Evolutionary conservation across 768 basidiomycete genomes (phyloP), one percentile per base, ranked within the genome.

Genomic region (Trametes cubensis): DNA sequence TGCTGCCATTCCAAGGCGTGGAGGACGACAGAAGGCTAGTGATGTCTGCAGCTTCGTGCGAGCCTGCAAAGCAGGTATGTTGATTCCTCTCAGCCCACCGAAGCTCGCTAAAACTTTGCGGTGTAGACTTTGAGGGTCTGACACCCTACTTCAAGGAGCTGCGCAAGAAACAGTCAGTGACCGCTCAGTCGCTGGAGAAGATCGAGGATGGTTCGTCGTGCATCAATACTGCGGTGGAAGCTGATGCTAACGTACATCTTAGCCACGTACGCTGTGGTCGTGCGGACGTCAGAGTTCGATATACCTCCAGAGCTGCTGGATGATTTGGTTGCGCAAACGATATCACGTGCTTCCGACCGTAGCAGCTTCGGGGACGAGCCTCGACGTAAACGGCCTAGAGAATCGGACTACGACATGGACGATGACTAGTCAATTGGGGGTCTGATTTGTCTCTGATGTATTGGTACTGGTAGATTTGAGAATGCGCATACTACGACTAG

Each of bases 81-180:
- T 67, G 21, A 38, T 34, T 11, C 8, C 25, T 15, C 25, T 28
- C 25, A 11, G 25, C 15, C 17, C 48, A 2, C 21, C 41, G 14
- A 6, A 10, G 21, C 15, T 41, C 18, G 42, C 54, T 28, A 6
- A n/a, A 15, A 1, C 26, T 7, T 28, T 34, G 34, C 26, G 26
- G 6, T 34, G 4, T 42, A 89, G 95, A 90, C 69, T 92, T 96
- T 70, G 94, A 95, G 69, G 80, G 77, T 14, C 83, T 92, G 65
- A 85, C 86, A 0, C 86, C 89, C 0, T 80, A 86, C 69, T 80
- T 93, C 51, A 80, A 80, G 46, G 88, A 90, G 49, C 78, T 99
- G 44, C 79, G 80, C 57, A 95, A 92, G 78, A 99, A 99, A 76
- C 94, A 97, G 71, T 72, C 77, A 3, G 91, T 96, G 18, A 96